Conservation (phyloP, 1,284 basidiomycete species). For the Rugiboletus extremiorientalis region DNA sequence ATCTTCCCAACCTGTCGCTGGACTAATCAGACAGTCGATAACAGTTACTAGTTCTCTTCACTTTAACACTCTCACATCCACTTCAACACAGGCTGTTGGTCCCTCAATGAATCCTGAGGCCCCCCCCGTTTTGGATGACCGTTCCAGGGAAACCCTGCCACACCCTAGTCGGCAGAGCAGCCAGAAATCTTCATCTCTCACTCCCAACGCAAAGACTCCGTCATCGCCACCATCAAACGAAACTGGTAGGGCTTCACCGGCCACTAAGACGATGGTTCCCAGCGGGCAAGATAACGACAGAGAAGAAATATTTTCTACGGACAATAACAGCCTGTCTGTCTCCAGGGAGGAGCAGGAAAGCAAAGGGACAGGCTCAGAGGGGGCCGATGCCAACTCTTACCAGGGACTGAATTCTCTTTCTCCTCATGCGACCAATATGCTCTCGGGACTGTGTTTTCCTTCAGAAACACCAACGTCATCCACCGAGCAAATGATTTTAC, state of each 20-base stretch:
- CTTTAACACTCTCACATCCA: background rate
- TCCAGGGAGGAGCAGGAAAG: constrained; percentile 1
- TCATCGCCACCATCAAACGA: constrained; percentile 1
- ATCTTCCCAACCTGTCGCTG: background rate
- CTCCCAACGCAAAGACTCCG: background rate
- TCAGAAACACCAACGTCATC: constrained; percentile 1
- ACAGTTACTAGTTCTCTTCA: background rate
- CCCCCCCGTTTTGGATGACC: background rate
- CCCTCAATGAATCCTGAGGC: background rate
- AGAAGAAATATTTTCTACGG: background rate
- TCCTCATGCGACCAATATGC: constrained; percentile 35
- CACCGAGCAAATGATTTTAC: constrained; percentile 1
- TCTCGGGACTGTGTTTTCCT: constrained; percentile 31
- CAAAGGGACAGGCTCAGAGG: constrained; percentile 6
- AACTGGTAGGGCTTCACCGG: background rate
- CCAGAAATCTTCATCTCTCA: background rate
- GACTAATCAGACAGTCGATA: background rate
- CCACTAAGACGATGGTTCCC: background rate
- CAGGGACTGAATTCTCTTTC: constrained; percentile 36
- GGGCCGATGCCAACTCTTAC: background rate
- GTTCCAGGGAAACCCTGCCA: background rate
- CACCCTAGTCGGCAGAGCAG: constrained; percentile 6
- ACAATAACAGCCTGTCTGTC: background rate
- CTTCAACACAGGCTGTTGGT: constrained; percentile 4
- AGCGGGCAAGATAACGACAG: background rate